A percentile compares a stretch with the other conserved stretches of the same genome.
phyloP scores from a whole-genome alignment of 23 red algal genomes.

The Cyanidiococcus yangmingshanensis region DNA sequence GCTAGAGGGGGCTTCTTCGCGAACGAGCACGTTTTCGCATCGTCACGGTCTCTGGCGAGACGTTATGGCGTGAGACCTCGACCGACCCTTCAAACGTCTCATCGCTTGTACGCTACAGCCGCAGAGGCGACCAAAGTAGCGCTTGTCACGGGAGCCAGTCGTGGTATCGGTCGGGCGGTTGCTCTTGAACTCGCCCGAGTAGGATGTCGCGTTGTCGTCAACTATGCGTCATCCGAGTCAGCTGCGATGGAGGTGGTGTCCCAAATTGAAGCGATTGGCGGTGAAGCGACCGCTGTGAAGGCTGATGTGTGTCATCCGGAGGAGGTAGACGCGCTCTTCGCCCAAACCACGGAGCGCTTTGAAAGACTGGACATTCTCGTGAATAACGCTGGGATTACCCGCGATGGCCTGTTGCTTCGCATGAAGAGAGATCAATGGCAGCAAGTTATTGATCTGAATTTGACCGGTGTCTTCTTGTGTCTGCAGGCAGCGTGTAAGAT shows the following conservation, averaged over 20 bases:
- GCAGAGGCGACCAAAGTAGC: constrained; percentile 42
- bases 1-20: too few relatives aligned
- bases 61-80: neutral
- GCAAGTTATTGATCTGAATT: constrained; percentile 85
- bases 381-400: constrained; percentile 94
- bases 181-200: constrained; percentile 48
- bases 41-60: too few relatives aligned
- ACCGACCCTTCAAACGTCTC: neutral
- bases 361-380: constrained; percentile 66
- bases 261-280: constrained; percentile 47
- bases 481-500: constrained; percentile 78
- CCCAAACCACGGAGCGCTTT: constrained; percentile 38
- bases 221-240: constrained; percentile 54
- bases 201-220: constrained; percentile 87
- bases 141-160: constrained; percentile 79
- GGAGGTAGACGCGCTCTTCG: constrained; percentile 61
- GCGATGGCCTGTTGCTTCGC: constrained; percentile 62
- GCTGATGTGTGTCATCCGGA: constrained; percentile 53
- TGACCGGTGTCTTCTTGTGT: constrained; percentile 90
- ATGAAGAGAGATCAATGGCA: constrained; percentile 85
- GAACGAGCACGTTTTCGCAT: too few relatives aligned
- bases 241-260: constrained; percentile 73
- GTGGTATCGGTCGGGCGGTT: constrained; percentile 85
- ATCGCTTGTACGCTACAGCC: neutral
- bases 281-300: constrained; percentile 67